These are phyloP conservation scores for Prunus armeniaca DNA, from an alignment of 306 rosid species.

Conservation along the genomic window DNA sequence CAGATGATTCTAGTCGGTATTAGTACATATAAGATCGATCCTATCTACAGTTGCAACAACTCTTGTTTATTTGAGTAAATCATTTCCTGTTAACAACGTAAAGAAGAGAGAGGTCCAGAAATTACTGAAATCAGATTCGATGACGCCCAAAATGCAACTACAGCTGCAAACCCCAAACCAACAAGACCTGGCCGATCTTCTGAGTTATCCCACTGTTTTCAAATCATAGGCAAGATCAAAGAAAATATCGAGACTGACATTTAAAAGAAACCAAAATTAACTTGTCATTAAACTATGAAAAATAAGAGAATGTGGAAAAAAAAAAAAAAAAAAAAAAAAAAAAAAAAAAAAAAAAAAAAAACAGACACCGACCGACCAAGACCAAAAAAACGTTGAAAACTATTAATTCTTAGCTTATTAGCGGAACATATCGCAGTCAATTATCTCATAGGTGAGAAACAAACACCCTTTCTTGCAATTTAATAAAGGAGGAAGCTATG, in stretches of 20 bases:
- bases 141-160: constrained; percentile 68
- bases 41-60: not conserved
- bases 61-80: not conserved
- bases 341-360: too few species aligned
- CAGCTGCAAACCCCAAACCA: constrained; percentile 78
- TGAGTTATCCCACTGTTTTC: constrained; percentile 64
- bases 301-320: not conserved
- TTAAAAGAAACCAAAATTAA: not conserved
- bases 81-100: constrained; percentile 1
- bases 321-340: too few species aligned
- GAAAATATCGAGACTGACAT: constrained; percentile 8
- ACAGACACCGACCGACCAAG: not conserved
- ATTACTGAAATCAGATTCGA: constrained; percentile 62
- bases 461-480: not conserved
- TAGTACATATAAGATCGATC: not conserved
- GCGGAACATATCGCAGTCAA: not conserved
- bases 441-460: not conserved
- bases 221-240: constrained; percentile 18
- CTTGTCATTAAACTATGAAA: too few species aligned
- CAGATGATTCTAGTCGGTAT: not conserved
- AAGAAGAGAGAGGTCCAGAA: constrained; percentile 3
- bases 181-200: constrained; percentile 70
- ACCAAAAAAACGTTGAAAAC: not conserved
- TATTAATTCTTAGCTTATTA: not conserved
- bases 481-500: not conserved